Conservation (phyloP, 169 alveolate species). For the Plasmodium gaboni region DNA sequence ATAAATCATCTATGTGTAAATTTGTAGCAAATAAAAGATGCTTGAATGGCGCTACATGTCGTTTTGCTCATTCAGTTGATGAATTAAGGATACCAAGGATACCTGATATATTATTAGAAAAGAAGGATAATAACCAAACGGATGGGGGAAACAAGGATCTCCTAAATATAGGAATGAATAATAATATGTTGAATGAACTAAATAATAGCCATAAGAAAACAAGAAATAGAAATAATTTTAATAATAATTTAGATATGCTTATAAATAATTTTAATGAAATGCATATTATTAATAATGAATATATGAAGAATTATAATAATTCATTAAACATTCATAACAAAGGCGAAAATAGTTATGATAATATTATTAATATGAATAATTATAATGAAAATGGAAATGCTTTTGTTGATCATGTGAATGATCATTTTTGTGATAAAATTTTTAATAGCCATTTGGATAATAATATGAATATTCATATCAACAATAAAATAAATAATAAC, state of each 20-base stretch:
- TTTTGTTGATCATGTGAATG: too few relatives aligned
- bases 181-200: constrained; percentile 5
- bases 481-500: too few relatives aligned
- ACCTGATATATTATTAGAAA: constrained; percentile 72
- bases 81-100: constrained; percentile 80
- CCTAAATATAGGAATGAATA: not conserved
- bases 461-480: too few relatives aligned
- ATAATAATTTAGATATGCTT: constrained; percentile 36
- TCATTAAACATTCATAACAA: too few relatives aligned
- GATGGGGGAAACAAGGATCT: constrained; percentile 18
- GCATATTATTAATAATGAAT: constrained; percentile 29
- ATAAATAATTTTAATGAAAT: constrained; percentile 44
- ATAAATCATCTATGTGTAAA: constrained; percentile 83
- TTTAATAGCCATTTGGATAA: too few relatives aligned
- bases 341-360: constrained; percentile 8
- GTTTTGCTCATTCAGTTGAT: constrained; percentile 82
- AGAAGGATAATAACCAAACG: constrained; percentile 25
- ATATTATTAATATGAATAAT: not conserved
- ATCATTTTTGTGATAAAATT: too few relatives aligned
- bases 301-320: not conserved
- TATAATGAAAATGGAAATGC: not conserved
- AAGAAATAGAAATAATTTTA: constrained; percentile 8
- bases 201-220: not conserved
- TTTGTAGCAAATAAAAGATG: constrained; percentile 81
- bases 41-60: constrained; percentile 82